Evolutionary conservation across 768 basidiomycete species (phyloP).

Genomic region (Collybiopsis confluens): DNA sequence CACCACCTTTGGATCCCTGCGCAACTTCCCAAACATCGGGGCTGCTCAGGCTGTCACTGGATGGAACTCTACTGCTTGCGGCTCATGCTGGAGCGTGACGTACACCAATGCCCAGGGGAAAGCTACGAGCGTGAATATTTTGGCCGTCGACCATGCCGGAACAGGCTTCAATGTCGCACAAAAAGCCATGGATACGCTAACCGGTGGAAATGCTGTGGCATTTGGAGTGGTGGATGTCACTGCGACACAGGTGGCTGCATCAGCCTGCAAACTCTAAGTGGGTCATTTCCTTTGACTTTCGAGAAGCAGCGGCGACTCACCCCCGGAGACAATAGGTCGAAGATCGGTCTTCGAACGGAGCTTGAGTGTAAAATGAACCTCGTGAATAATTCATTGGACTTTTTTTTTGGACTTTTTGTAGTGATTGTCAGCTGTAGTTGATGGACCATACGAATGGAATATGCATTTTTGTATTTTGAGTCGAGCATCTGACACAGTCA

Average conservation of each 20-base stretch:
- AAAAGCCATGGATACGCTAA: slow-evolving; percentile 13
- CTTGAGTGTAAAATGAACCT: too few relatives aligned
- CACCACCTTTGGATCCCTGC: slow-evolving; percentile 31
- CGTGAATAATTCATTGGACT: too few relatives aligned
- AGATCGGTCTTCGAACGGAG: too few relatives aligned
- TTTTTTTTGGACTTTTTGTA: too few relatives aligned
- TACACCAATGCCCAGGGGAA: slow-evolving; percentile 7
- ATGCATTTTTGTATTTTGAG: too few relatives aligned
- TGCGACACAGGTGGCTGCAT: slow-evolving; percentile 6
- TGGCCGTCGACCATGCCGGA: slow-evolving; percentile 13
- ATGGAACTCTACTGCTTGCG: slow-evolving; percentile 33
- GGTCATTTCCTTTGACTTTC: too few relatives aligned
- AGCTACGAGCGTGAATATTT: background rate
- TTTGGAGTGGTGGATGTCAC: slow-evolving; percentile 12
- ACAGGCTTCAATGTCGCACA: slow-evolving; percentile 10
- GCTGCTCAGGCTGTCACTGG: slow-evolving; percentile 30
- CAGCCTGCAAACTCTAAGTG: background rate
- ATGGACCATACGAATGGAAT: too few relatives aligned
- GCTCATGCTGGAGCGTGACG: slow-evolving; percentile 12
- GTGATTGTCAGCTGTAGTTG: too few relatives aligned
- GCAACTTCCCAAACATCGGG: slow-evolving; percentile 35
- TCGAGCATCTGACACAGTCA: too few relatives aligned
- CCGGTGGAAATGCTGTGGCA: slow-evolving; percentile 12
- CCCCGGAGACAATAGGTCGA: too few relatives aligned
- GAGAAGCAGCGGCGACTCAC: too few relatives aligned